Evolutionary conservation across 2,329 filamentous ascomycete genomes (phyloP).

Genomic region (Cercospora sesami): DNA sequence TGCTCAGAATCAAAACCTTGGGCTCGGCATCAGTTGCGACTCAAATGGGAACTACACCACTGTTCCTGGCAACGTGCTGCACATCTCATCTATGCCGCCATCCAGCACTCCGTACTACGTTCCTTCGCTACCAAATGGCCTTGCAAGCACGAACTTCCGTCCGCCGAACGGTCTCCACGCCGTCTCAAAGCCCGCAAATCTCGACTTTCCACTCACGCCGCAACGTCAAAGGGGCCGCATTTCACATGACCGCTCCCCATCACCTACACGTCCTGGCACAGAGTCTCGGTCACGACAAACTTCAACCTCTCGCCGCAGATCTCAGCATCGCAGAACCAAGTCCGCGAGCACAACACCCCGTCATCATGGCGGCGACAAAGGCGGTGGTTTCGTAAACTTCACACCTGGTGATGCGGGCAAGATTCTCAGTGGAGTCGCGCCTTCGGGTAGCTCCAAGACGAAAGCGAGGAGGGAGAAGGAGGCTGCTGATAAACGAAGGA

Average conservation of each 20-base stretch:
- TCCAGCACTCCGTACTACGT: slow-evolving; percentile 23
- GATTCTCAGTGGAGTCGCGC: slow-evolving; percentile 86
- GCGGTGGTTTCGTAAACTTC: slow-evolving; percentile 78
- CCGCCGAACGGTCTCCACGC: neutral
- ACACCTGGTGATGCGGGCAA: slow-evolving; percentile 75
- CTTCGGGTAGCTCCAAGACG: slow-evolving; percentile 87
- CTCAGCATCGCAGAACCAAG: slow-evolving; percentile 33
- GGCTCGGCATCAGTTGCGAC: slow-evolving; percentile 40
- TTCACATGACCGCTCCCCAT: slow-evolving; percentile 18
- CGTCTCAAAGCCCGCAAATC: neutral
- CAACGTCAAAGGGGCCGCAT: slow-evolving; percentile 22
- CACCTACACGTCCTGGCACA: slow-evolving; percentile 34
- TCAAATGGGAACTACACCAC: slow-evolving; percentile 30
- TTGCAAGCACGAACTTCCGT: slow-evolving; percentile 17
- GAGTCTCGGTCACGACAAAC: slow-evolving; percentile 27
- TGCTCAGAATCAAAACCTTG: slow-evolving; percentile 26
- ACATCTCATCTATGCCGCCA: slow-evolving; percentile 19
- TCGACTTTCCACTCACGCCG: slow-evolving; percentile 24
- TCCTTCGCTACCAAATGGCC: slow-evolving; percentile 33
- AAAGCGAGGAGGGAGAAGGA: slow-evolving; percentile 91
- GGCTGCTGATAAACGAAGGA: slow-evolving; percentile 71
- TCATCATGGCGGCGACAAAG: slow-evolving; percentile 45
- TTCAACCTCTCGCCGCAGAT: slow-evolving; percentile 27
- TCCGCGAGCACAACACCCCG: slow-evolving; percentile 33
- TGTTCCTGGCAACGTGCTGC: slow-evolving; percentile 16